phyloP scores from a whole-genome alignment of 805 yeast genomes.

The Metschnikowia proteae region DNA sequence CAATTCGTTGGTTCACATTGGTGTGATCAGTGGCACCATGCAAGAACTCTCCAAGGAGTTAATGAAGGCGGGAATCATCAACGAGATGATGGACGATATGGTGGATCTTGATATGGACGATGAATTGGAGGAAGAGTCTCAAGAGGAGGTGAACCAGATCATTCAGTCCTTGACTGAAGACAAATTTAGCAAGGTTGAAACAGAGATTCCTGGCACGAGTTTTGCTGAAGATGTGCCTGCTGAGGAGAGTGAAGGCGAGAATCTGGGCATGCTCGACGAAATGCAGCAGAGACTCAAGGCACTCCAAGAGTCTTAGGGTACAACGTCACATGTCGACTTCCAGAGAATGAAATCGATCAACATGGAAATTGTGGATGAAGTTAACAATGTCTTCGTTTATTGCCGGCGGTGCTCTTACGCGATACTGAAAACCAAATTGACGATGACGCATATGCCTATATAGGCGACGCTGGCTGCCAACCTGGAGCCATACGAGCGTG shows the following conservation, averaged over 20 bases:
- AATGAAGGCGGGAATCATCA: conserved; percentile 80
- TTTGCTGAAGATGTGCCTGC: conserved; percentile 18
- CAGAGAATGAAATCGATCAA: too few species aligned
- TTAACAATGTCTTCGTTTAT: too few species aligned
- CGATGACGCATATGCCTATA: conserved; percentile 1
- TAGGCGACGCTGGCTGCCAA: background rate
- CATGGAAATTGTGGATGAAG: too few species aligned
- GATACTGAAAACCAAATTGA: background rate
- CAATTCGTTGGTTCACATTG: conserved; percentile 69
- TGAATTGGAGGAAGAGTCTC: conserved; percentile 63
- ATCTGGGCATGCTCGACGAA: conserved; percentile 69
- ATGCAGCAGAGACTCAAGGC: conserved; percentile 90
- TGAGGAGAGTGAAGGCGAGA: conserved; percentile 52
- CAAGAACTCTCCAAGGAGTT: conserved; percentile 82
- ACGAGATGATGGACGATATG: conserved; percentile 93
- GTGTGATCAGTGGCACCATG: conserved; percentile 78
- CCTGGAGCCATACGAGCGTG: background rate
- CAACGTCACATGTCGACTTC: background rate
- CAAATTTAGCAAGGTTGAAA: conserved; percentile 33
- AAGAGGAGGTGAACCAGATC: conserved; percentile 62
- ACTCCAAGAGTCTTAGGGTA: conserved; percentile 45
- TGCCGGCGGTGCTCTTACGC: background rate
- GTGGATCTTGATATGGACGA: conserved; percentile 65
- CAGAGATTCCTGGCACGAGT: conserved; percentile 31
- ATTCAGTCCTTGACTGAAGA: conserved; percentile 39